phyloP scores from a whole-genome alignment of 2,329 filamentous ascomycete genomes.

The Macroventuria anomochaeta region DNA sequence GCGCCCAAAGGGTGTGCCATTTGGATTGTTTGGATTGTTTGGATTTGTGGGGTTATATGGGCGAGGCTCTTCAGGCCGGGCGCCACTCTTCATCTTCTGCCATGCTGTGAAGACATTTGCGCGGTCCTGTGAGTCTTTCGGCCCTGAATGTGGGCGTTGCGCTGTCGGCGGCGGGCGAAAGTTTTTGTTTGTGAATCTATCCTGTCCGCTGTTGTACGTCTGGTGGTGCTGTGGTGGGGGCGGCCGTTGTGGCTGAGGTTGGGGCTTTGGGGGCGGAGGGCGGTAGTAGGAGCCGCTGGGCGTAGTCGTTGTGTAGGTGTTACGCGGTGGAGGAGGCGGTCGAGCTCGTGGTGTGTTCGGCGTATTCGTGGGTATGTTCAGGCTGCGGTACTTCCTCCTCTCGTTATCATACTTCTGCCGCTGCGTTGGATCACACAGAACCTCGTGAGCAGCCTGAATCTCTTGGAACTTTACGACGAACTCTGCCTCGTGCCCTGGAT shows the following conservation, averaged over 20 bases:
- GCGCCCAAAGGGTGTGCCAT: conserved; percentile 48
- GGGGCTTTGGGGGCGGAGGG: conserved; percentile 37
- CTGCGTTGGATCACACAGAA: conserved; percentile 67
- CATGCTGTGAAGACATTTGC: conserved; percentile 57
- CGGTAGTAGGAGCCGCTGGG: conserved; percentile 44
- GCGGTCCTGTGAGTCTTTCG: conserved; percentile 48
- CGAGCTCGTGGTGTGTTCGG: conserved; percentile 50
- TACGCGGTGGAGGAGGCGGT: conserved; percentile 53
- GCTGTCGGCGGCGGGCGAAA: conserved; percentile 49
- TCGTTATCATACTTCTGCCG: conserved; percentile 69
- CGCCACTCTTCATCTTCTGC: conserved; percentile 55
- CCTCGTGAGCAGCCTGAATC: conserved; percentile 85
- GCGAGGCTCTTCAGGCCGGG: conserved; percentile 37
- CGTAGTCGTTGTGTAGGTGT: conserved; percentile 51
- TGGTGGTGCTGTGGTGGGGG: conserved; percentile 38
- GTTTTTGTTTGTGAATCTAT: conserved; percentile 52
- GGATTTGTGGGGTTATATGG: conserved; percentile 26
- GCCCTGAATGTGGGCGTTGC: conserved; percentile 38
- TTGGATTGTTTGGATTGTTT: conserved; percentile 40
- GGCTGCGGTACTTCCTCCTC: conserved; percentile 54
- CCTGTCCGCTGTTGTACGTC: conserved; percentile 50
- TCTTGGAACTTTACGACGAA: conserved; percentile 83
- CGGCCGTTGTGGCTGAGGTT: conserved; percentile 30
- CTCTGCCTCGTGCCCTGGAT: conserved; percentile 80
- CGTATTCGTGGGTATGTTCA: conserved; percentile 44